These are phyloP conservation scores for Grigorovia transvaalensis DNA, from an alignment of 805 yeast species.

Conservation along the genomic window DNA sequence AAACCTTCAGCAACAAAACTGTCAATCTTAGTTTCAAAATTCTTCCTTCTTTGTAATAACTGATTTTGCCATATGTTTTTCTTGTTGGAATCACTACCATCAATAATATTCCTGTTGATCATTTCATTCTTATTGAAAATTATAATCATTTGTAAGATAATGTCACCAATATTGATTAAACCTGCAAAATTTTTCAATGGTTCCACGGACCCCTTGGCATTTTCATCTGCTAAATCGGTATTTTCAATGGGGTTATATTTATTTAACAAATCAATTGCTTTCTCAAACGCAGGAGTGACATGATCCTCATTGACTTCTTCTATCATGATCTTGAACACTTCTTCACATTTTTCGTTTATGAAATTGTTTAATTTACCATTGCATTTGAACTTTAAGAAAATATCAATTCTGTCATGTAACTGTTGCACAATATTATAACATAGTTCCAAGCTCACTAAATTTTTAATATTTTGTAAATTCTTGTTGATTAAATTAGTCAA, in stretches of 20 bases:
- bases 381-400: constrained; percentile 40
- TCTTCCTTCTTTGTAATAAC: constrained; percentile 68
- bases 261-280: constrained; percentile 60
- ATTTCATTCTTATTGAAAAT: constrained; percentile 86
- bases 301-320: constrained; percentile 60
- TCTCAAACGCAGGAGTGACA: constrained; percentile 73
- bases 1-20: constrained; percentile 87
- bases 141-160: constrained; percentile 84
- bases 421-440: constrained; percentile 60
- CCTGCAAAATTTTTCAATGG: constrained; percentile 84
- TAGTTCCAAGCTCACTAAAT: constrained; percentile 70
- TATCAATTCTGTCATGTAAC: constrained; percentile 53
- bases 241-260: constrained; percentile 53
- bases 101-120: constrained; percentile 41
- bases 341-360: constrained; percentile 33
- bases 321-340: constrained; percentile 59
- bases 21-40: constrained; percentile 72
- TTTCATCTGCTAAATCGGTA: neutral
- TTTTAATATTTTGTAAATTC: constrained; percentile 64
- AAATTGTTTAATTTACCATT: constrained; percentile 15
- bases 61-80: constrained; percentile 71
- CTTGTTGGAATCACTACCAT: constrained; percentile 27
- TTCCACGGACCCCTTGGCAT: constrained; percentile 37
- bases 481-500: constrained; percentile 71
- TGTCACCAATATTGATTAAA: constrained; percentile 83